Evolutionary conservation across 2,329 filamentous ascomycete species (phyloP), one percentile per base, ranked within the genome.

Genomic region (Aureobasidium pullulans): DNA sequence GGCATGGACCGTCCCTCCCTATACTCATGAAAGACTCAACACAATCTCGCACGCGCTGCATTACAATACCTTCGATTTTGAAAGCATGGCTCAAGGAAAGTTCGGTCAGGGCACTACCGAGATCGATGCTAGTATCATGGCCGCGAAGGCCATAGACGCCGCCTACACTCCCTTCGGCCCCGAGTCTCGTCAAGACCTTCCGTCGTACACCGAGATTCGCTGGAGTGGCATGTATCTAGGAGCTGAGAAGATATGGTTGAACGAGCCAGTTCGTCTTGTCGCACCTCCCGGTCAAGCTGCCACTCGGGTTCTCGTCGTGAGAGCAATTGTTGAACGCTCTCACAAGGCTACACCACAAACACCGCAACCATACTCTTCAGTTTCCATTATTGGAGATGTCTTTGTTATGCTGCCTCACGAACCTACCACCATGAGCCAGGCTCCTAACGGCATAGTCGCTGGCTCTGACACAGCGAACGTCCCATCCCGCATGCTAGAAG

Each of bases 181-280:
- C n/a, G 69, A 77, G n/a, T 74, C 74, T 44, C 75, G 71, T 19
- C 64, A 68, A 1, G 66, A 74, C 1, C 3, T 67, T 69, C 23
- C 67, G 70, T 6, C 73, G 73, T 13, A 61, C 2, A 62, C 61
- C 10, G 73, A 78, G 58, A 75, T 77, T 47, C 72, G 77, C 57
- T 84, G 79, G 68, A 79, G 79, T 60, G 80, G 79, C 34, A 72
- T 84, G 52, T 84, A 76, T 66, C 68, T 84, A 0, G 82, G 82
- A 6, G 81, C 78, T 1, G 82, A 85, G 65, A 84, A 84, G 68
- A 74, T 84, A 23, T 84, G 81, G 79, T 69, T 77, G 19, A 80
- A 81, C n/a, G 82, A 85, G 48, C 75, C 80, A 1, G 73, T 84
- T 13, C 79, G 82, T n/a, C 69, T 84, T 5, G 71, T 73, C 6